These are phyloP conservation scores for Fraxinus velutina DNA, from an alignment of 305 asterid genomes.

Conservation along the genomic window DNA sequence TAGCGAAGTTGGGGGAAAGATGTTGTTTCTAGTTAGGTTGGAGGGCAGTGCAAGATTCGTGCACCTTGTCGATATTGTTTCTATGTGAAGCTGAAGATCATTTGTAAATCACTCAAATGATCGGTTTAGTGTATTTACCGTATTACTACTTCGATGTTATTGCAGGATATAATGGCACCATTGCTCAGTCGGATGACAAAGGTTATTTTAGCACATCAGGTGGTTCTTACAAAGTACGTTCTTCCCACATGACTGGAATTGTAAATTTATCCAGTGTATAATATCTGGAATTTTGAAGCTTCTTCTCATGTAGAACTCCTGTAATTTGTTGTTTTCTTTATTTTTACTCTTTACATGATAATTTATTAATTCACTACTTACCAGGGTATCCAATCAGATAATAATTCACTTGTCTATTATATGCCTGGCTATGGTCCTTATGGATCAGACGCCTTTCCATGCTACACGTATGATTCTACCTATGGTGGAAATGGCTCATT, in stretches of 20 bases:
- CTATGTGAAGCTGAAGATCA: not conserved
- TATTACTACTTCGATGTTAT: conserved; percentile 1
- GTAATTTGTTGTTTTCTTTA: not conserved
- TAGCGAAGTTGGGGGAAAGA: not conserved
- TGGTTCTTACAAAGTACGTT: conserved; percentile 45
- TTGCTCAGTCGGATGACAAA: conserved; percentile 50
- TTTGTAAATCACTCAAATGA: not conserved
- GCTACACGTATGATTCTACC: conserved; percentile 40
- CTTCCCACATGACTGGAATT: not conserved
- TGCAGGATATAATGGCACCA: conserved; percentile 49
- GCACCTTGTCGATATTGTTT: not conserved
- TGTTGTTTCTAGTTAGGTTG: not conserved
- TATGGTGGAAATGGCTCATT: conserved; percentile 42
- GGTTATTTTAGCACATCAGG: conserved; percentile 36
- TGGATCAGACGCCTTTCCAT: conserved; percentile 53
- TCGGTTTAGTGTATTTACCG: not conserved
- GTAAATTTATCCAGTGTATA: not conserved
- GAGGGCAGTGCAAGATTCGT: not conserved
- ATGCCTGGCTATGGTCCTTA: conserved; percentile 60
- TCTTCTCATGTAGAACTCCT: not conserved
- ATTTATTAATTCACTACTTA: conserved; percentile 15
- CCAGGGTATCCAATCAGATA: conserved; percentile 52
- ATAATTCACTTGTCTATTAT: conserved; percentile 46
- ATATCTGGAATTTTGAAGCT: not conserved
- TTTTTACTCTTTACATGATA: conserved; percentile 10